Conservation (phyloP, 169 alveolate genomes). For the Plasmodium inui region DNA sequence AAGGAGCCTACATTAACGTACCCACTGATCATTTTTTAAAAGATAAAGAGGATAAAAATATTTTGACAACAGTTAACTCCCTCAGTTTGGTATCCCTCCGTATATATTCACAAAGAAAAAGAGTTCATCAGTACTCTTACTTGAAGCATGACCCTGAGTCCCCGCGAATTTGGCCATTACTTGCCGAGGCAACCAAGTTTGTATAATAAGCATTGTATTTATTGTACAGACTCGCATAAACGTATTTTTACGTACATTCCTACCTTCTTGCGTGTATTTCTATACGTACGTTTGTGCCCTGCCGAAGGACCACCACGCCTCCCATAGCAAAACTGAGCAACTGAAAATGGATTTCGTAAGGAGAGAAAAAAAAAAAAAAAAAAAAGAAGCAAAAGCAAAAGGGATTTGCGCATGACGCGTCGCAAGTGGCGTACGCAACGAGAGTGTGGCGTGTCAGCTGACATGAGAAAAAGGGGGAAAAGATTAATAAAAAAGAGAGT, state of each 20-base stretch:
- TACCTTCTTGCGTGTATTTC: background rate
- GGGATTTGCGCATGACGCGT: background rate
- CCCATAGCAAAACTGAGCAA: background rate
- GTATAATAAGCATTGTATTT: background rate
- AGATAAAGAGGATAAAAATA: background rate
- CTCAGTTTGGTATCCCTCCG: background rate
- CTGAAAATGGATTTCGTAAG: constrained; percentile 67
- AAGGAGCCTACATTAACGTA: background rate
- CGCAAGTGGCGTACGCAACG: too few relatives aligned
- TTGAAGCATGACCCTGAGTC: background rate
- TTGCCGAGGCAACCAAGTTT: background rate
- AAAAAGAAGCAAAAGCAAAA: background rate
- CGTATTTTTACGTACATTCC: background rate
- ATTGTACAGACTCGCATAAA: background rate
- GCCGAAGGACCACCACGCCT: background rate
- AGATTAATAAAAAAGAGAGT: background rate
- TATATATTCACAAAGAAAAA: background rate
- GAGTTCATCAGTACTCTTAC: background rate
- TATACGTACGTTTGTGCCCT: background rate
- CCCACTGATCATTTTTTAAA: background rate
- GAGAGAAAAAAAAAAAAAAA: constrained; percentile 9
- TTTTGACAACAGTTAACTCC: background rate
- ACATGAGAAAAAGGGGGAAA: background rate
- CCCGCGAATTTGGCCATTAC: background rate
- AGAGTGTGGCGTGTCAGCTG: background rate